Base-by-base conservation (phyloP, 345 rosid species). In the Ceriops zippeliana region DNA sequence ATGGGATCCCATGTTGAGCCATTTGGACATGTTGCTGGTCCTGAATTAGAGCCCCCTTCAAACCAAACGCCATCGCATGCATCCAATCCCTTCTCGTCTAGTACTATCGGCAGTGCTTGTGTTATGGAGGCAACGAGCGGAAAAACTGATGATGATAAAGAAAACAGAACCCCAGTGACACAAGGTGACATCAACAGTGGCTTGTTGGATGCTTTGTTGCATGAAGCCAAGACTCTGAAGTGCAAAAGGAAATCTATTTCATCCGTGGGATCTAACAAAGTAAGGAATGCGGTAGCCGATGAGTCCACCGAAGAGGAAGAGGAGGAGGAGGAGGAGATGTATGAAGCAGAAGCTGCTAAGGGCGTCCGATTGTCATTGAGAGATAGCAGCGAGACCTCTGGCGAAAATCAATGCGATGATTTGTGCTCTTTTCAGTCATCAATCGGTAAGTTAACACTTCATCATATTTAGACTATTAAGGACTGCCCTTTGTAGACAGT, bases 171-270 rank as follows among this genome's bases (percentile, higher is more conserved):
- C 2, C 30, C 64, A n/a, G 62, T 13, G 37, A 42, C 57, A 37
- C 61, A 70, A 52, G 63, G 54, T 21, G 53, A 52, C 20, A 62
- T 52, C 0, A 84, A 79, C 26, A 84, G 91, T 64, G 93, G 89
- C 30, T 67, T 86, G 56, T 65, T 86, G 71, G 91, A 86, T 58
- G 85, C 75, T 19, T 78, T 88, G 65, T 61, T 90, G 69, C 71
- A 79, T 76, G 93, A 88, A 77, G 75, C 91, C 51, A 75, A 76
- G 30, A 68, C 73, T 65, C 37, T 84, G 52, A 69, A 82, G 52
- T 69, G 82, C 0, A 72, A 76, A 30, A 72, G 76, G 58, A 76
- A 58, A 60, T 61, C 63, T 37, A 69, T 30, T 1, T 27, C 66
- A 2, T 7, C 61, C 27, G 67, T 17, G 9, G 62, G 28, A 10